These are phyloP conservation scores for Talaromyces piceae DNA, from an alignment of 2,329 filamentous ascomycete genomes.

Conservation along the genomic window DNA sequence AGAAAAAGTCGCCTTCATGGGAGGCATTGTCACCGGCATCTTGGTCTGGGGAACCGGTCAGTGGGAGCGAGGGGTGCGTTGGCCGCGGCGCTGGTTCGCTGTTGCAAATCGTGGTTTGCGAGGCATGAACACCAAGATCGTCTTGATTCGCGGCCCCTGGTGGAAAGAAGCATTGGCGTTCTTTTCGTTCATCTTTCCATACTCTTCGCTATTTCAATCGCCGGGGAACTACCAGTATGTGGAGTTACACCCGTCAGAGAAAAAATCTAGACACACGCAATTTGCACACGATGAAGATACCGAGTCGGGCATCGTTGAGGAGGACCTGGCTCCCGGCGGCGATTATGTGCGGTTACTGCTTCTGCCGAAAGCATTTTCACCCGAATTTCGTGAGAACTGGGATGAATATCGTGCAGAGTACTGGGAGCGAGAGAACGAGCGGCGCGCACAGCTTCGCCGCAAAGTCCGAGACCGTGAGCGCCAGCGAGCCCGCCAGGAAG, in stretches of 20 bases:
- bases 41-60: slow-evolving; percentile 93
- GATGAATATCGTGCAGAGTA: slow-evolving; percentile 90
- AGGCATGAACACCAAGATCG: slow-evolving; percentile 92
- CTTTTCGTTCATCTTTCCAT: slow-evolving; percentile 69
- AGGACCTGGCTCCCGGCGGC: slow-evolving; percentile 82
- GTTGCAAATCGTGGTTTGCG: slow-evolving; percentile 84
- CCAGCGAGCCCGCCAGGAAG: slow-evolving; percentile 59
- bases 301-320: slow-evolving; percentile 61
- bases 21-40: slow-evolving; percentile 76
- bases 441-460: slow-evolving; percentile 63
- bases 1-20: slow-evolving; percentile 86
- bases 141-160: slow-evolving; percentile 76
- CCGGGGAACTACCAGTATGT: slow-evolving; percentile 70
- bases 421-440: slow-evolving; percentile 94
- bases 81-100: slow-evolving; percentile 85
- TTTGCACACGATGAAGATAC: slow-evolving; percentile 52
- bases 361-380: slow-evolving; percentile 88
- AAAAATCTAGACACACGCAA: slow-evolving; percentile 31
- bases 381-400: slow-evolving; percentile 94
- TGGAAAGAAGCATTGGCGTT: slow-evolving; percentile 70
- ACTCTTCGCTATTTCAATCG: slow-evolving; percentile 59
- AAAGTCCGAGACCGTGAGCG: slow-evolving; percentile 63
- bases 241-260: slow-evolving; percentile 47
- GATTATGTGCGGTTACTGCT: slow-evolving; percentile 87
- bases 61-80: slow-evolving; percentile 90